A percentile compares a stretch with the other conserved stretches of the same genome.
Evolutionary conservation across 2,329 filamentous ascomycete species (phyloP).

Genomic region (Botrytis hyacinthi): DNA sequence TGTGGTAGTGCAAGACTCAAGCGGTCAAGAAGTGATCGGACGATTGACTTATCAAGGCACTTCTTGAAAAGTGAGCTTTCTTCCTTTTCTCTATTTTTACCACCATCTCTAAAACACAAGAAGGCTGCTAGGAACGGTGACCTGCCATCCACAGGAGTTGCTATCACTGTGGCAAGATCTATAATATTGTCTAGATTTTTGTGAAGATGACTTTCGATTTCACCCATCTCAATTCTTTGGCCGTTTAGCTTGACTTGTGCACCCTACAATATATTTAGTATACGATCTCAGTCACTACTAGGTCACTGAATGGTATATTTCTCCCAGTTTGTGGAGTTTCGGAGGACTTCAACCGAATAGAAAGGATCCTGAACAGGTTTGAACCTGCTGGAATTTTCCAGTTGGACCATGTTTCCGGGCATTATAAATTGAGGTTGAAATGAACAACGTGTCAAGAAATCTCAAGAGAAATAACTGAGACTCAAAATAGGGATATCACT

Average conservation of each 20-base stretch:
- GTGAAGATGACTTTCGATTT: slow-evolving; percentile 46
- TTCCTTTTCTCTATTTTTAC: not conserved
- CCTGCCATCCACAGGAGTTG: not conserved
- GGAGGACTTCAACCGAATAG: not conserved
- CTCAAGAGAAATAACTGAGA: not conserved
- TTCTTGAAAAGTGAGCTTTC: not conserved
- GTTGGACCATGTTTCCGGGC: not conserved
- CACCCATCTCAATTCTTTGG: slow-evolving; percentile 61
- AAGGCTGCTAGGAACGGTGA: slow-evolving; percentile 10
- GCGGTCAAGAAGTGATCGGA: not conserved
- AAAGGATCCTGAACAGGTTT: not conserved
- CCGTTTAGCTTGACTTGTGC: slow-evolving; percentile 62
- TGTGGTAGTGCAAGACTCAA: slow-evolving; percentile 25
- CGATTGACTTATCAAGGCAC: not conserved
- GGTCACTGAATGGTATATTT: not conserved
- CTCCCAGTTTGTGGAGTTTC: not conserved
- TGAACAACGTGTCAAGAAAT: too few relatives aligned
- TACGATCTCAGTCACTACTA: not conserved
- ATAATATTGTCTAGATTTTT: not conserved
- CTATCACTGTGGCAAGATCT: slow-evolving; percentile 1
- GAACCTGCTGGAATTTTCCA: not conserved
- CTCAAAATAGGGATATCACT: not conserved
- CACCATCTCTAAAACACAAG: not conserved
- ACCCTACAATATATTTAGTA: slow-evolving; percentile 4
- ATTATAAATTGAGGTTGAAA: not conserved